These are phyloP conservation scores for Alternaria postmessia DNA, from an alignment of 2,329 filamentous ascomycete genomes.

Conservation along the genomic window DNA sequence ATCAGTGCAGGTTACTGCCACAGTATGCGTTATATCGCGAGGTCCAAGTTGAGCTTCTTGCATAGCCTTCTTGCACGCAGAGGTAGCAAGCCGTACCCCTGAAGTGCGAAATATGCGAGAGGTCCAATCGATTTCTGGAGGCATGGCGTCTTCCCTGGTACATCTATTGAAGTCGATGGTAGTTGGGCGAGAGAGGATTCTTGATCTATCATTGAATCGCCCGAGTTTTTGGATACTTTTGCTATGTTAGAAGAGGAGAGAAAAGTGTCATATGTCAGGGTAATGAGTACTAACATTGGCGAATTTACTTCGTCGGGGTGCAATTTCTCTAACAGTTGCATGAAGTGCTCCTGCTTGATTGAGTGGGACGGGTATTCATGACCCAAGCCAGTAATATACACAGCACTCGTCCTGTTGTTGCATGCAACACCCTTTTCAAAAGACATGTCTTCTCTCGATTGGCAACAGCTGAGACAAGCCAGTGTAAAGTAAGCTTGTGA, in stretches of 20 bases:
- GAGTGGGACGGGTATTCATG: constrained; percentile 27
- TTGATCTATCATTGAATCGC: constrained; percentile 23
- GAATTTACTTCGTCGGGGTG: constrained; percentile 19
- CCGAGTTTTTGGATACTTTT: constrained; percentile 26
- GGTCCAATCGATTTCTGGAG: constrained; percentile 34
- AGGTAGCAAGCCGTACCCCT: constrained; percentile 42
- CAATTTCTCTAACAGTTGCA: constrained; percentile 14
- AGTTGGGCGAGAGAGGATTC: constrained; percentile 24
- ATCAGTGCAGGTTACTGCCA: constrained; percentile 51
- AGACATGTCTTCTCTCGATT: background rate
- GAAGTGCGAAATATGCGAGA: constrained; percentile 37
- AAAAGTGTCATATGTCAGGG: background rate
- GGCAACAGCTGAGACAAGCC: background rate
- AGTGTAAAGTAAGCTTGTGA: background rate
- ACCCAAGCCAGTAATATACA: constrained; percentile 31
- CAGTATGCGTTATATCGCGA: constrained; percentile 48
- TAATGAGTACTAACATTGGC: constrained; percentile 16
- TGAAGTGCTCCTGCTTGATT: constrained; percentile 22
- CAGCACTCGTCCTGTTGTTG: background rate
- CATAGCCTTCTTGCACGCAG: constrained; percentile 47
- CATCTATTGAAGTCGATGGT: constrained; percentile 13
- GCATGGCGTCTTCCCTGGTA: constrained; percentile 19
- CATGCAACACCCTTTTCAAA: constrained; percentile 1
- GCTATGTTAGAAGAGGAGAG: background rate
- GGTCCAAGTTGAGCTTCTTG: constrained; percentile 33